Percentiles rank a stretch among this genome's conserved stretches.
Evolutionary conservation across 148 eudicot genomes (phyloP).

Genomic region (Fagopyrum esculentum): DNA sequence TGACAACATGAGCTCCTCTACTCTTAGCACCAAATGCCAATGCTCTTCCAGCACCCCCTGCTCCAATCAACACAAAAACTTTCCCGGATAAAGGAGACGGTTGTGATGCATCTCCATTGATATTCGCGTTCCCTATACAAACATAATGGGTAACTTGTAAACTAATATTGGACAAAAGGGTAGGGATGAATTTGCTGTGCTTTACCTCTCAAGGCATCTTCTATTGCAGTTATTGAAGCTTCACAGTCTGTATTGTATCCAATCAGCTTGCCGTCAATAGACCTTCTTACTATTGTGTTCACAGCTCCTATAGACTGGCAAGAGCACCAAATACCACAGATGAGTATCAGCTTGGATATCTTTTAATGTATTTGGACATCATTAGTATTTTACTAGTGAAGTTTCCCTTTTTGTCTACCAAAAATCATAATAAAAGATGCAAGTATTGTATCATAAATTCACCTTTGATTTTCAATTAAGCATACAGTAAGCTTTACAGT

Average conservation of each 20-base stretch:
- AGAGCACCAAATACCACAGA: background rate
- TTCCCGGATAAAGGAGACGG: slow-evolving; percentile 28
- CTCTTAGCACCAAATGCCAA: slow-evolving; percentile 48
- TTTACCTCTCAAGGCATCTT: slow-evolving; percentile 41
- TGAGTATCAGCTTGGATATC: too few species aligned
- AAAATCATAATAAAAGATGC: background rate
- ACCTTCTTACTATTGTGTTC: slow-evolving; percentile 36
- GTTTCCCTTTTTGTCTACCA: background rate
- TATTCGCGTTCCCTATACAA: background rate
- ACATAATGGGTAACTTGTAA: background rate
- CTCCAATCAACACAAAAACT: slow-evolving; percentile 43
- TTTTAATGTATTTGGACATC: too few species aligned
- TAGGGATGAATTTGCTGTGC: slow-evolving; percentile 14
- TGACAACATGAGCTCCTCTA: slow-evolving; percentile 40
- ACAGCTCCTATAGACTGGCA: slow-evolving; percentile 43
- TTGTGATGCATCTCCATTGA: background rate
- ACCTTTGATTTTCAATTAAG: background rate
- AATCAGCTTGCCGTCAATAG: slow-evolving; percentile 43
- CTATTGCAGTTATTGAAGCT: slow-evolving; percentile 36
- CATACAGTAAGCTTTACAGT: too few species aligned
- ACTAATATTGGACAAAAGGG: too few species aligned
- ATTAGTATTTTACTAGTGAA: too few species aligned
- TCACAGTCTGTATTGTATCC: slow-evolving; percentile 51
- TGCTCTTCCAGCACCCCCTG: slow-evolving; percentile 50
- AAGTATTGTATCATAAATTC: background rate